Evolutionary conservation across 352 stramenopile species (phyloP), one percentile per base, ranked within the genome.

Genomic region (Phytopythium ostracodes): DNA sequence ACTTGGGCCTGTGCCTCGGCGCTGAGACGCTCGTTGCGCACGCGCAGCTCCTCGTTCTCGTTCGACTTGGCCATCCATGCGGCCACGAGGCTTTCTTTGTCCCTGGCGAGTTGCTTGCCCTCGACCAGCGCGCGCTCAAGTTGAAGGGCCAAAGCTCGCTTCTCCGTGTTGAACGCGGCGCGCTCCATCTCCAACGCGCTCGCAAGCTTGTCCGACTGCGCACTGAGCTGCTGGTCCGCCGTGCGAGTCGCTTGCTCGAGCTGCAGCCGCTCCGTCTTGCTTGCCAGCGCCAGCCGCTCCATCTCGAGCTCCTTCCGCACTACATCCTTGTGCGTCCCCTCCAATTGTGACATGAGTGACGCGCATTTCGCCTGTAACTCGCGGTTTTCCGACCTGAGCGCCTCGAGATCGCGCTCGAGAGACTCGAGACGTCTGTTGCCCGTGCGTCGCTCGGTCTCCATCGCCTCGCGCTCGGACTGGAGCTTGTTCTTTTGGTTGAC

Each of bases 401-500:
- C 42, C 15, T 56, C 52, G 27, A 35, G 44, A 44, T 73, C 65
- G 12, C 25, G 12, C 11, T 59, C 22, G 14, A 71, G 24, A 8
- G 56, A 29, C 8, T 72, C 68, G 5, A 68, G 24, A 38, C 73
- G 53, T 25, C 60, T 36, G 15, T 64, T 49, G 7, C 71, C 44
- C 17, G 72, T 38, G 24, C 63, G 60, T 33, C 66, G 59, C 12
- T 68, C 66, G 15, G 29, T 12, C 4, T 75, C 74, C 6, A 75
- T 22, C 2, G 40, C 38, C 43, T 83, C 77, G 22, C 71, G 62
- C 15, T 85, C 72, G 4, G 53, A 20, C 17, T 79, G 64, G 4
- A 73, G 57, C 44, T 79, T 77, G 54, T 82, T 67, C 61, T 86
- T 87, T 42, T 91, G 79, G 59, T 89, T 91, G 17, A 91, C 77